These are phyloP conservation scores for Neurospora sp. DNA, from an alignment of 495 filamentous ascomycete species.

Conservation along the genomic window DNA sequence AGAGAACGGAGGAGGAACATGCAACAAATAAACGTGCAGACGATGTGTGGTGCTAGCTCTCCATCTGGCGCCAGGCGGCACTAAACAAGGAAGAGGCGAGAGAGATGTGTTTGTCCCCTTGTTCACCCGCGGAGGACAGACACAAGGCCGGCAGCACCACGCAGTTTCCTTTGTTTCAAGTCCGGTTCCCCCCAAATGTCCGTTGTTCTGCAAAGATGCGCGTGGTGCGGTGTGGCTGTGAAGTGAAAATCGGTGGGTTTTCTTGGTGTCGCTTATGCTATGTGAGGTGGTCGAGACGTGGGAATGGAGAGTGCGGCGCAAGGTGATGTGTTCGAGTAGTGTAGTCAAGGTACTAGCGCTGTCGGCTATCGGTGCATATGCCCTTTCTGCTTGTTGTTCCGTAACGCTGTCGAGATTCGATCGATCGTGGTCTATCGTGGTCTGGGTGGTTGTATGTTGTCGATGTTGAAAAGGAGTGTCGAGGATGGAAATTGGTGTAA, in stretches of 20 bases:
- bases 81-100: neutral
- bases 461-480: neutral
- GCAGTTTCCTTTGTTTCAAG: neutral
- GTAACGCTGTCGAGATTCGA: neutral
- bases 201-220: neutral
- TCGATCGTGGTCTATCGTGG: neutral
- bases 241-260: neutral
- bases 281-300: neutral
- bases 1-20: neutral
- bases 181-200: neutral
- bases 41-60: constrained; percentile 15
- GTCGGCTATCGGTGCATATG: constrained; percentile 5
- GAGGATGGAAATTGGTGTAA: neutral
- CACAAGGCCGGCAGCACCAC: constrained; percentile 2
- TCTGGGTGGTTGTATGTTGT: neutral
- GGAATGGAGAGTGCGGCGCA: neutral
- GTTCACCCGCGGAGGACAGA: neutral
- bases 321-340: neutral
- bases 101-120: constrained; percentile 1
- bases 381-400: neutral
- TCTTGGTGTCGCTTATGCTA: neutral
- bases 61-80: constrained; percentile 20
- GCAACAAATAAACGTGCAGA: neutral
- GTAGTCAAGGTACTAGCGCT: constrained; percentile 9
- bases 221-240: neutral